Evolutionary conservation across 1,284 basidiomycete genomes (phyloP).

Genomic region (Vanrija pseudolonga): DNA sequence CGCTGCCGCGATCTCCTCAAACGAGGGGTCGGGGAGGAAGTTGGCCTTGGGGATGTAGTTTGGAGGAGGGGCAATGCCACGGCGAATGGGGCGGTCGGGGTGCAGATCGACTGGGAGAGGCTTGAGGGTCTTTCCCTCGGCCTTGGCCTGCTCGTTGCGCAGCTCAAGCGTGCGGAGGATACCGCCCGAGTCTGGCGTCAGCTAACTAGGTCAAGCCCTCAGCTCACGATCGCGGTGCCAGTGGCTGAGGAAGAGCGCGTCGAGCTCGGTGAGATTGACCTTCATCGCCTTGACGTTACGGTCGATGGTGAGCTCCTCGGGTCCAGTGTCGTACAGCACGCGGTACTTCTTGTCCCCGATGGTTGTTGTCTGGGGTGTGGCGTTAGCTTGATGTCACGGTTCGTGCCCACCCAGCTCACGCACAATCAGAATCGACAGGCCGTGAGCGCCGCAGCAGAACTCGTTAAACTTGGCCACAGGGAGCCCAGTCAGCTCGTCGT

Average conservation of each 20-base stretch:
- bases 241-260: constrained; percentile 67
- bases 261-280: constrained; percentile 56
- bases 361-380: constrained; percentile 31
- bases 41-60: constrained; percentile 59
- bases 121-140: constrained; percentile 6
- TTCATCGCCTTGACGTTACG: constrained; percentile 65
- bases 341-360: constrained; percentile 53
- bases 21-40: constrained; percentile 65
- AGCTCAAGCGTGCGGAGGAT: constrained; percentile 60
- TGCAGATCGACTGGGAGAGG: constrained; percentile 65
- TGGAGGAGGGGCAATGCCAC: constrained; percentile 65
- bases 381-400: not conserved
- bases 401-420: constrained; percentile 25
- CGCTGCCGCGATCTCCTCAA: constrained; percentile 59
- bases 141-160: constrained; percentile 8
- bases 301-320: constrained; percentile 65
- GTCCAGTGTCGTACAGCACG: constrained; percentile 74
- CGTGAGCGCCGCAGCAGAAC: constrained; percentile 78
- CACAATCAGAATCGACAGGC: constrained; percentile 72
- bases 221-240: constrained; percentile 68
- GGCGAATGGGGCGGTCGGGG: constrained; percentile 65
- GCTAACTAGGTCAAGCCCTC: not conserved
- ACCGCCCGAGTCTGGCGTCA: constrained; percentile 56
- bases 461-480: constrained; percentile 68
- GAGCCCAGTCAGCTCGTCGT: constrained; percentile 54